phyloP scores from a whole-genome alignment of 1,284 basidiomycete genomes.

The Phylloporus sp. region DNA sequence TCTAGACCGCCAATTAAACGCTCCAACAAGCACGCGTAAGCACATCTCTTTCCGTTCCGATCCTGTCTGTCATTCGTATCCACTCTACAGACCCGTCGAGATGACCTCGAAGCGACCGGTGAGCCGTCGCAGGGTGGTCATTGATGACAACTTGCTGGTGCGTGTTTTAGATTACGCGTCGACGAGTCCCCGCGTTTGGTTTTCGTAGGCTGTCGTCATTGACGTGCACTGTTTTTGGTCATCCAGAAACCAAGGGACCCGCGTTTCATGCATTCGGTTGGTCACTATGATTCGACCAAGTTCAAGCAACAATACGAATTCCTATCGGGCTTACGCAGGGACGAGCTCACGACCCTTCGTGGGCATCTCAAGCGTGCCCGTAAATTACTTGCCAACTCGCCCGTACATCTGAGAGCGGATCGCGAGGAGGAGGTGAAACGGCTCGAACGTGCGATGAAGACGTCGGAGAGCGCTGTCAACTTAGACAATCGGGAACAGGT shows the following conservation, averaged over 20 bases:
- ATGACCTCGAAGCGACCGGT: slow-evolving; percentile 89
- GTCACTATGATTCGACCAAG: slow-evolving; percentile 69
- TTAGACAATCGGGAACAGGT: slow-evolving; percentile 72
- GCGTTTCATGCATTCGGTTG: slow-evolving; percentile 80
- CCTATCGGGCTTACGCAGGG: slow-evolving; percentile 67
- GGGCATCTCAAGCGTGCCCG: slow-evolving; percentile 70
- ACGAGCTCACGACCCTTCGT: slow-evolving; percentile 71
- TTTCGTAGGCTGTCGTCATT: background rate
- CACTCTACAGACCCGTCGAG: slow-evolving; percentile 69
- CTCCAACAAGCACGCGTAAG: slow-evolving; percentile 88
- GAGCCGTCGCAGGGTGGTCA: slow-evolving; percentile 74
- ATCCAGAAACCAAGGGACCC: slow-evolving; percentile 85
- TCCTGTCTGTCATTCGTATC: slow-evolving; percentile 2
- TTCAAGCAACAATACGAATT: slow-evolving; percentile 84
- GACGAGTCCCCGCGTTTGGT: background rate
- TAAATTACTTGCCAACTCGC: slow-evolving; percentile 69
- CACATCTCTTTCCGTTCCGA: slow-evolving; percentile 20
- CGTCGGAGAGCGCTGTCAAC: slow-evolving; percentile 80
- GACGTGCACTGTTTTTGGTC: too few species aligned
- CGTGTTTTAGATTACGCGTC: slow-evolving; percentile 33
- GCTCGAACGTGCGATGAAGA: slow-evolving; percentile 81
- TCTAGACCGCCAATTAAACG: slow-evolving; percentile 72
- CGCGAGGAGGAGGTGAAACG: slow-evolving; percentile 73
- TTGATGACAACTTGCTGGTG: slow-evolving; percentile 73
- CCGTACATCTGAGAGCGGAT: slow-evolving; percentile 64